phyloP scores from a whole-genome alignment of 2,329 filamentous ascomycete genomes.

The Paraphoma sp. region DNA sequence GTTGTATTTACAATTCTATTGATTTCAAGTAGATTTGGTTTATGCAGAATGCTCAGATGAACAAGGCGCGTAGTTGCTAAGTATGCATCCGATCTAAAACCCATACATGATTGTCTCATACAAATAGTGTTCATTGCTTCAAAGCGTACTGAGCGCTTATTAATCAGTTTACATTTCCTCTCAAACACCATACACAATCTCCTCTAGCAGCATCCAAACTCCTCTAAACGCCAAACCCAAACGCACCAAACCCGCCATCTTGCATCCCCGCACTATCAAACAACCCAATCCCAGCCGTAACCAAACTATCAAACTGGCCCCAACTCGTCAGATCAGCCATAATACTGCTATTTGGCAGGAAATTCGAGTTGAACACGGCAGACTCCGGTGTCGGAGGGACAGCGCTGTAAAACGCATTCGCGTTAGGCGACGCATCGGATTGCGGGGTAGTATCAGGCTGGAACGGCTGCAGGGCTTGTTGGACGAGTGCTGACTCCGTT shows the following conservation, averaged over 20 bases:
- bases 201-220: neutral
- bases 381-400: constrained; percentile 42
- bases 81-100: no score
- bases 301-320: constrained; percentile 48
- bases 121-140: no score
- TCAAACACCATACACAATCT: neutral
- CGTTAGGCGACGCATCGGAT: constrained; percentile 9
- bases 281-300: constrained; percentile 43
- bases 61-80: no score
- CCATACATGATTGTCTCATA: no score
- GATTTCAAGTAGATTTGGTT: no score
- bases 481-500: neutral
- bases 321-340: constrained; percentile 47
- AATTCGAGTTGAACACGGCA: constrained; percentile 28
- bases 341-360: constrained; percentile 27
- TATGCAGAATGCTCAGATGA: no score
- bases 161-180: no score
- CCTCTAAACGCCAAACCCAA: constrained; percentile 2
- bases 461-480: neutral
- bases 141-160: no score
- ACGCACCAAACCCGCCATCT: constrained; percentile 2
- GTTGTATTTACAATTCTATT: no score
- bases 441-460: neutral
- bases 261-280: constrained; percentile 36
- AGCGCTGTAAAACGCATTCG: constrained; percentile 15